These are phyloP conservation scores for Glycyrrhiza uralensis DNA, from an alignment of 306 rosid genomes.

Conservation along the genomic window DNA sequence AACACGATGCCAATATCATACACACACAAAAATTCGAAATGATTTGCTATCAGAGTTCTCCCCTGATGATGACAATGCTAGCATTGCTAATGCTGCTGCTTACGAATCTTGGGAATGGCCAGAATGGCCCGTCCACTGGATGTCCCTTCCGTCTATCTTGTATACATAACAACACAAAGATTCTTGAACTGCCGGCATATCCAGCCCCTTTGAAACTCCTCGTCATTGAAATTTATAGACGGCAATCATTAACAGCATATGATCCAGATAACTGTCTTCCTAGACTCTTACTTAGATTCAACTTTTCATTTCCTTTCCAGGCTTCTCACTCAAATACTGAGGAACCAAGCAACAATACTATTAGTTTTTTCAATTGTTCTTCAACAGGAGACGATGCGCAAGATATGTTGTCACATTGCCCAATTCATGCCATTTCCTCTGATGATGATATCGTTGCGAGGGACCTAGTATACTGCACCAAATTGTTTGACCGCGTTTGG, in stretches of 20 bases:
- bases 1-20: not conserved
- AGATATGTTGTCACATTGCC: conserved; percentile 9
- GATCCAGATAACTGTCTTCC: conserved; percentile 12
- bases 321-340: no score
- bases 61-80: not conserved
- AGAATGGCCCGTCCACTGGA: not conserved
- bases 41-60: not conserved
- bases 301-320: not conserved
- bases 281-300: not conserved
- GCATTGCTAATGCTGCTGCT: not conserved
- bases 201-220: not conserved
- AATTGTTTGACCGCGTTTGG: not conserved
- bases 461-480: not conserved
- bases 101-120: not conserved
- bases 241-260: not conserved
- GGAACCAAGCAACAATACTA: not conserved
- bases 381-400: not conserved
- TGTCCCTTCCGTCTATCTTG: not conserved
- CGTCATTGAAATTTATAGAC: accelerated
- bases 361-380: conserved; percentile 22
- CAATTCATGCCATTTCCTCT: not conserved
- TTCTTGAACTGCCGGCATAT: not conserved
- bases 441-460: accelerated
- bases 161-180: not conserved
- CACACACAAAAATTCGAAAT: not conserved